phyloP scores from a whole-genome alignment of 495 filamentous ascomycete species.

The Umbilicaria muhlenbergii region DNA sequence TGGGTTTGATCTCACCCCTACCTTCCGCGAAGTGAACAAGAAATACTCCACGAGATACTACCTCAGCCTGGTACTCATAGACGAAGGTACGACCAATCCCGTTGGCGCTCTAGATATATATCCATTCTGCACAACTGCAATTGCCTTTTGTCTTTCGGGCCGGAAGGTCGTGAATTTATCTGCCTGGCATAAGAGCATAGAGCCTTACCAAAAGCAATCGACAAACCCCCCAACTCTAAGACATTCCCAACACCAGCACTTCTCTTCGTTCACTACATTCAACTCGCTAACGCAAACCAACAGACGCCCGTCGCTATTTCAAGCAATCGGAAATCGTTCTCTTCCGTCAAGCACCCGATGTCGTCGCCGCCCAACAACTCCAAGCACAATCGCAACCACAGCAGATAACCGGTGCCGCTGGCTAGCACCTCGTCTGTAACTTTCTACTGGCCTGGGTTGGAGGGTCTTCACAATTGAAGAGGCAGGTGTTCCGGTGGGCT shows the following conservation, averaged over 20 bases:
- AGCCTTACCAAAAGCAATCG: neutral
- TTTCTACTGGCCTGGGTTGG: too few relatives aligned
- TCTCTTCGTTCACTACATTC: slow-evolving; percentile 1
- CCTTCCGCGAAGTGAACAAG: slow-evolving; percentile 99
- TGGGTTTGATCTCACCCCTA: slow-evolving; percentile 93
- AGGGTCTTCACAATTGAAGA: too few relatives aligned
- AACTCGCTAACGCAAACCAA: neutral
- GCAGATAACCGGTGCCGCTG: slow-evolving; percentile 11
- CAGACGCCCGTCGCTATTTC: slow-evolving; percentile 94
- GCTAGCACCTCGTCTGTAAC: too few relatives aligned
- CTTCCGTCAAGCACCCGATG: slow-evolving; percentile 80
- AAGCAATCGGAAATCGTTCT: slow-evolving; percentile 99
- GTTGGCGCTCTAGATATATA: too few relatives aligned
- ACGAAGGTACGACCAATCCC: slow-evolving; percentile 51
- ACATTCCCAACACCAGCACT: slow-evolving; percentile 1
- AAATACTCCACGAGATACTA: slow-evolving; percentile 99
- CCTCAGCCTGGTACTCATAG: slow-evolving; percentile 87
- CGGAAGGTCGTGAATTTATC: too few relatives aligned
- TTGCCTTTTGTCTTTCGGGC: too few relatives aligned
- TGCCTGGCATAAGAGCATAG: neutral
- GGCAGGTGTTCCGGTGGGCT: too few relatives aligned
- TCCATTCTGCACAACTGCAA: too few relatives aligned
- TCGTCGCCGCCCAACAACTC: slow-evolving; percentile 21
- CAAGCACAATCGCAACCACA: slow-evolving; percentile 11
- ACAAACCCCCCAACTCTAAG: neutral